Conservation (phyloP, 495 filamentous ascomycete species). For the Xylaria acuta region DNA sequence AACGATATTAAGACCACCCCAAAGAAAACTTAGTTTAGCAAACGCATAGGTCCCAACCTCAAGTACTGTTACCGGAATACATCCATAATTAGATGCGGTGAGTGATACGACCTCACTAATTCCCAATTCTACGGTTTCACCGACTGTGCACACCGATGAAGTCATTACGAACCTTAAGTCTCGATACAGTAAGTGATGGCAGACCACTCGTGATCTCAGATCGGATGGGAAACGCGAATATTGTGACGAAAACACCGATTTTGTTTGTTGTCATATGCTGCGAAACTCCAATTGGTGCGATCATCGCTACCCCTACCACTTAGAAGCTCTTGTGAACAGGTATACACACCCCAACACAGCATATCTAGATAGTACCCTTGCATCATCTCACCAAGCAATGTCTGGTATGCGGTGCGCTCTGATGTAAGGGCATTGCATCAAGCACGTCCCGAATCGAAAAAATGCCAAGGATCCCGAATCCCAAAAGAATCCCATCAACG, state of each 20-base stretch:
- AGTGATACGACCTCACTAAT: not conserved
- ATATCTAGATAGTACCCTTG: not conserved
- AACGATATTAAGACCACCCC: not conserved
- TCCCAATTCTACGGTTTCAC: not conserved
- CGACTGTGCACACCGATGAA: not conserved
- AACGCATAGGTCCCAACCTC: not conserved
- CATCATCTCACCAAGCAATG: constrained; percentile 15
- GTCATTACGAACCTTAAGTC: not conserved
- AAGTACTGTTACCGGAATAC: not conserved
- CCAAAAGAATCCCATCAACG: constrained; percentile 14
- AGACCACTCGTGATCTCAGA: constrained; percentile 9
- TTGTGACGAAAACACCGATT: not conserved
- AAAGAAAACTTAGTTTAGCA: not conserved
- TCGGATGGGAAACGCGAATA: not conserved
- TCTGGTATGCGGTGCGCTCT: constrained; percentile 15
- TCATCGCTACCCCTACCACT: constrained; percentile 5
- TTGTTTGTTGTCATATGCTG: not conserved
- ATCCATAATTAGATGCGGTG: not conserved
- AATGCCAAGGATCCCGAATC: not conserved
- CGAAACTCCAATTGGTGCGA: not conserved
- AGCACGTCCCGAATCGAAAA: not conserved
- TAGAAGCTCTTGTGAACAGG: constrained; percentile 10
- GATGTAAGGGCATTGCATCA: constrained; percentile 20
- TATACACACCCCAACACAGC: constrained; percentile 7
- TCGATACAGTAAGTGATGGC: not conserved